These are phyloP conservation scores for Platanthera zijinensis DNA, from an alignment of 106 monocot species.

Conservation along the genomic window DNA sequence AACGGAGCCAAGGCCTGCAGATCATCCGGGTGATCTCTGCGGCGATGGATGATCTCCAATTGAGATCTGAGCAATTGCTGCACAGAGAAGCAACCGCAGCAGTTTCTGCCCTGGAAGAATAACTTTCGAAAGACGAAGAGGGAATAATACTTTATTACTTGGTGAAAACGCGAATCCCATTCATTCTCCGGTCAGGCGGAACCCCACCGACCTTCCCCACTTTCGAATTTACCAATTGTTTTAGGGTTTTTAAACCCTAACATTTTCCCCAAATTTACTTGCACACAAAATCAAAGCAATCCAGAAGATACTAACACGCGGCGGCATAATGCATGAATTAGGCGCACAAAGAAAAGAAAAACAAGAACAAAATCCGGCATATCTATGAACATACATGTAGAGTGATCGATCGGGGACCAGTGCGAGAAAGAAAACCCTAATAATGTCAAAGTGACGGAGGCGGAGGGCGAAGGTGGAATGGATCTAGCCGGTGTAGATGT, in stretches of 20 bases:
- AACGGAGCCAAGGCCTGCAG: no score
- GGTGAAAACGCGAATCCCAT: not conserved
- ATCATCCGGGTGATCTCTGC: no score
- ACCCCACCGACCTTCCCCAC: not conserved
- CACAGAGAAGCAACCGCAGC: no score
- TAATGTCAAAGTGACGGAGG: not conserved
- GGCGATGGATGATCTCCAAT: no score
- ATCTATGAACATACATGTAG: not conserved
- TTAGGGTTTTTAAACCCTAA: not conserved
- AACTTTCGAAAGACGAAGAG: not conserved
- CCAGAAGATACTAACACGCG: not conserved
- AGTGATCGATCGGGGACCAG: not conserved
- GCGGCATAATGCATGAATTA: not conserved
- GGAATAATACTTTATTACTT: not conserved
- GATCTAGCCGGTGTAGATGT: slow-evolving; percentile 50
- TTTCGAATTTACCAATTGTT: not conserved
- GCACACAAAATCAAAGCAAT: not conserved
- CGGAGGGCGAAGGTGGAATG: not conserved
- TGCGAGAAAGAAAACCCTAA: slow-evolving; percentile 2
- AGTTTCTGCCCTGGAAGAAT: no score
- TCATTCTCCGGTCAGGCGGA: not conserved
- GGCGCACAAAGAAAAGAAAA: not conserved
- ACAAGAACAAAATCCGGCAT: not conserved
- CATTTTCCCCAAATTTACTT: not conserved
- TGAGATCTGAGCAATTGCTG: no score